phyloP scores from a whole-genome alignment of 306 rosid species.

The Mucuna pruriens region DNA sequence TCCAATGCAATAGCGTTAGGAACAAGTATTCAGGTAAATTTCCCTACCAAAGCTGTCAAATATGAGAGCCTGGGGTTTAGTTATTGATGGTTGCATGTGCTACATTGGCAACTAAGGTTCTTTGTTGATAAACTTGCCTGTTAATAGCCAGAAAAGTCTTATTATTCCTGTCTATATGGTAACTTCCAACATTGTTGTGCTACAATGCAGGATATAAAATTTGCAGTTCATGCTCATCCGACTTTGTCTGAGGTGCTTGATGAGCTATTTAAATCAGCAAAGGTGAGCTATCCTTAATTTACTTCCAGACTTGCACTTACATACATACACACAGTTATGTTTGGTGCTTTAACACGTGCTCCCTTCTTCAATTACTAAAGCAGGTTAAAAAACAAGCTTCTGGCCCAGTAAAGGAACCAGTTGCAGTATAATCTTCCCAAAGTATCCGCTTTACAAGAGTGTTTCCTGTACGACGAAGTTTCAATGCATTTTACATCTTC shows the following conservation, averaged over 20 bases:
- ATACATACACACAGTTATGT: neutral
- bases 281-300: constrained; percentile 54
- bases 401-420: constrained; percentile 62
- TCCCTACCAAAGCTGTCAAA: constrained; percentile 8
- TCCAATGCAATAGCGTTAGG: constrained; percentile 92
- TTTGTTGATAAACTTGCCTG: constrained; percentile 1
- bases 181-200: neutral
- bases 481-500: constrained; percentile 35
- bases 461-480: constrained; percentile 50
- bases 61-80: neutral
- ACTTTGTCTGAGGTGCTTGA: constrained; percentile 89
- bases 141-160: constrained; percentile 1
- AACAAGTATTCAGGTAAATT: constrained; percentile 76
- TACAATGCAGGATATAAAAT: constrained; percentile 70
- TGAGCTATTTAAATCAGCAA: constrained; percentile 82
- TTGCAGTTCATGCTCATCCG: constrained; percentile 86
- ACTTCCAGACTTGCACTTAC: neutral
- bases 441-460: constrained; percentile 35
- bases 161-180: neutral
- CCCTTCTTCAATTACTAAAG: constrained; percentile 36
- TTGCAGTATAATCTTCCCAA: constrained; percentile 66
- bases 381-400: constrained; percentile 71
- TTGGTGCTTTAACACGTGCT: neutral
- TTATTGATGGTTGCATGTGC: neutral
- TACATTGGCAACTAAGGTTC: neutral